phyloP scores from a whole-genome alignment of 1,284 basidiomycete genomes.

The Puccinia brachypodii region DNA sequence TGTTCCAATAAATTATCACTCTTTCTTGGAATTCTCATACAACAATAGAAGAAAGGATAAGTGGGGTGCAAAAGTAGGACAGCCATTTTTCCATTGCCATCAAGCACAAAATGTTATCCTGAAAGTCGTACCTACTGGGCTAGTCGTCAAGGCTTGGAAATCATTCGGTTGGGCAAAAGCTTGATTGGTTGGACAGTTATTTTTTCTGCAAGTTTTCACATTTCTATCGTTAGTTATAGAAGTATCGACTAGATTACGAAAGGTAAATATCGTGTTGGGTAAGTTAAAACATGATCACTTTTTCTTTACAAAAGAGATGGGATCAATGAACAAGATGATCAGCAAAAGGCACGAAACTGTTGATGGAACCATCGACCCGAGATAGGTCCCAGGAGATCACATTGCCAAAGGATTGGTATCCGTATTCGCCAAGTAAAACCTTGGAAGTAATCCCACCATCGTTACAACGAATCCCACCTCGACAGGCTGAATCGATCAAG shows the following conservation, averaged over 20 bases:
- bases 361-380: slow-evolving; percentile 48
- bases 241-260: slow-evolving; percentile 4
- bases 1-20: too few species aligned
- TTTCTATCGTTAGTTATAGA: slow-evolving; percentile 32
- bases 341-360: slow-evolving; percentile 40
- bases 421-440: slow-evolving; percentile 44
- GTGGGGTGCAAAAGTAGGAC: too few species aligned
- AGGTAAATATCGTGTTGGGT: not conserved
- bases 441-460: slow-evolving; percentile 51
- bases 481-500: slow-evolving; percentile 47
- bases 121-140: slow-evolving; percentile 42
- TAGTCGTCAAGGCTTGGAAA: slow-evolving; percentile 36
- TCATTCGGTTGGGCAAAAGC: slow-evolving; percentile 31
- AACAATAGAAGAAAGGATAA: too few species aligned
- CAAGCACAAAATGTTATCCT: slow-evolving; percentile 35
- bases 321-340: not conserved
- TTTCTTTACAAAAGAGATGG: not conserved
- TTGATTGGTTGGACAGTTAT: slow-evolving; percentile 27
- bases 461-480: slow-evolving; percentile 49
- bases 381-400: slow-evolving; percentile 49
- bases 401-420: slow-evolving; percentile 37
- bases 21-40: too few species aligned
- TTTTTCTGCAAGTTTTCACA: slow-evolving; percentile 22
- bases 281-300: not conserved
- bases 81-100: too few species aligned